Evolutionary conservation across 805 yeast genomes (phyloP), one percentile per base, ranked within the genome.

Genomic region (Yamadazyma akitaensis): DNA sequence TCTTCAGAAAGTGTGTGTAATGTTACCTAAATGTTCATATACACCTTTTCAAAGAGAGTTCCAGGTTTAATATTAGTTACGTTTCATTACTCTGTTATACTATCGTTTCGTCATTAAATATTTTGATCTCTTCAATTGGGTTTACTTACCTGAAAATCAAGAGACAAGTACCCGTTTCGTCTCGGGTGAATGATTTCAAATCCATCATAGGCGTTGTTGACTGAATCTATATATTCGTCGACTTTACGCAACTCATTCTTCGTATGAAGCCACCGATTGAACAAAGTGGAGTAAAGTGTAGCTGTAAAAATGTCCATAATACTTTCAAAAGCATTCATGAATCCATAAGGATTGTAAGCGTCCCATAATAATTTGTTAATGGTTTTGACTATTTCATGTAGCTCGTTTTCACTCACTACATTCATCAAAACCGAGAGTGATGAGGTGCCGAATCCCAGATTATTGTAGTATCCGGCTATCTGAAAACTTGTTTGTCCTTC

Each of bases 61-160:
- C 5, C 5, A 12, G 5, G 5, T 5, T 28, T 13, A 5, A 28
- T 28, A 12, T 11, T 13, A 28, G 4, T 11, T 28, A 9, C 9
- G n/a, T 13, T 5, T 28, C 10, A 28, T 4, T 28, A 28, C 10
- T 9, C 32, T 13, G 9, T 13, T 7, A 4, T 11, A 13, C 9
- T 5, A 28, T 28, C 32, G n/a, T 28, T 28, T 13, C 12, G n/a
- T 28, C 32, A 11, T 28, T 13, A 28, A 28, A 28, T 28, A 28
- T 28, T 28, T 5, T 11, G 9, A 4, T 28, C 12, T 13, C 10
- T 13, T 28, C 10, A 28, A 12, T 5, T 17, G 13, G 60, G 58
- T 41, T 53, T 64, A 1, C 82, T 81, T 3, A 82, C 64, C 52
- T 76, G 73, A 50, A 80, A 72, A 57, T 82, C 88, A 53, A 79